Evolutionary conservation across 805 yeast species (phyloP), one percentile per base, ranked within the genome.

Genomic region (Schwanniomyces sp.): DNA sequence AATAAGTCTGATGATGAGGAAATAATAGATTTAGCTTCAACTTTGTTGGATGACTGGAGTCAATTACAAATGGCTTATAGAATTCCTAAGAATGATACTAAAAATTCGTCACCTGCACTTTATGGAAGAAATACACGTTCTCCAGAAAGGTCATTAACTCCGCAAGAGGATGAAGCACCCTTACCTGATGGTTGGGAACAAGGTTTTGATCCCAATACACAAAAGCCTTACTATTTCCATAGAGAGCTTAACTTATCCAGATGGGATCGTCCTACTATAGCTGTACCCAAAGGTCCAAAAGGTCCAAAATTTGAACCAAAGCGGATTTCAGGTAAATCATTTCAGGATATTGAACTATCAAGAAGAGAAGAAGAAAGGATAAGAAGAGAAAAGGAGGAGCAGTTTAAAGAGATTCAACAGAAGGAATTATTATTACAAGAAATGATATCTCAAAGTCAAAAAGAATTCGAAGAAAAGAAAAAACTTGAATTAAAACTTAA

Each of bases 31-130:
- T 64, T 75, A 45, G 75, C 85, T 3, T 49, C 63, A 2, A 62
- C 63, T 5, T 66, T 92, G 34, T 57, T 88, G 25, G 70, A 75
- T 0, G 84, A 75, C 47, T 92, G 97, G 97, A 72, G 84, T 40
- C 70, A 70, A 24, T 78, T 88, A 49, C 85, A 86, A 60, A 82
- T 88, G 79, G 91, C 91, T n/a, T 88, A 85, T 60, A 79, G 94
- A 40, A 91, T 92, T 44, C 91, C 95, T 1, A 85, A 91, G 56
- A 28, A 50, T 40, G 41, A 52, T 41, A 37, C 29, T 26, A 52
- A 45, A 8, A 45, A 14, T 10, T 40, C 44, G 18, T 41, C 52
- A 5, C 49, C 51, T 16, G 45, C 54, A 5, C 42, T 47, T 16
- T 61, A 53, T 43, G 58, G 60, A 10, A 58, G 69, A 50, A 54